phyloP scores from a whole-genome alignment of 2,329 filamentous ascomycete species.

The Colletotrichum orchidophilum region DNA sequence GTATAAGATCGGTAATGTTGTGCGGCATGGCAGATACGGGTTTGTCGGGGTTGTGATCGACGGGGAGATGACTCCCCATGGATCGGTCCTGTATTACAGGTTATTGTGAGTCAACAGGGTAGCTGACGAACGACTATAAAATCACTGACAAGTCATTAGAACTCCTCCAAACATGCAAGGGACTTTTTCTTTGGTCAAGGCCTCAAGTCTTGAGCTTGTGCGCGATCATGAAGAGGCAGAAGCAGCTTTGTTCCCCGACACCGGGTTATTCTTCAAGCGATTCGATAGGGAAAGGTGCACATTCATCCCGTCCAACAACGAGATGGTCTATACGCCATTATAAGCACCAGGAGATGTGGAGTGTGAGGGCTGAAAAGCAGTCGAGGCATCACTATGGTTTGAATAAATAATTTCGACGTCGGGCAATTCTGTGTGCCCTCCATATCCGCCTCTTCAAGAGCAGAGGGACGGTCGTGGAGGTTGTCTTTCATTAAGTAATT shows the following conservation, averaged over 20 bases:
- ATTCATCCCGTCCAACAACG: slow-evolving; percentile 64
- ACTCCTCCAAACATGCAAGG: slow-evolving; percentile 31
- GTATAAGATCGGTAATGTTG: slow-evolving; percentile 83
- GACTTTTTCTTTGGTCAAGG: slow-evolving; percentile 30
- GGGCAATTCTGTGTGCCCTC: neutral
- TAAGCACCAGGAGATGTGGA: neutral
- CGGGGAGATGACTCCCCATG: slow-evolving; percentile 58
- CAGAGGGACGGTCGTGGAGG: neutral
- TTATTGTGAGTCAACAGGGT: slow-evolving; percentile 14
- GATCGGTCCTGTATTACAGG: slow-evolving; percentile 16
- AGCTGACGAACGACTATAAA: slow-evolving; percentile 37
- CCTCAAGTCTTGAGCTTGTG: slow-evolving; percentile 31
- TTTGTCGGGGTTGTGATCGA: slow-evolving; percentile 87
- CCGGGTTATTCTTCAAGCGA: slow-evolving; percentile 88
- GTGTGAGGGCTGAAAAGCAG: neutral
- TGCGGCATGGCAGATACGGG: slow-evolving; percentile 81
- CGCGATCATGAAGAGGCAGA: slow-evolving; percentile 16
- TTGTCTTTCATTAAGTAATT: neutral
- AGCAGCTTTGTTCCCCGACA: slow-evolving; percentile 70
- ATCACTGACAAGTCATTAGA: neutral
- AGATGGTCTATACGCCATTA: slow-evolving; percentile 23
- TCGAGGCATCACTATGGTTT: neutral
- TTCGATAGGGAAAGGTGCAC: slow-evolving; percentile 73
- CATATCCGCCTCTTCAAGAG: neutral
- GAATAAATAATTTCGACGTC: neutral